Base-by-base conservation (phyloP, 2,329 filamentous ascomycete species). In the Paecilomyces sp. region DNA sequence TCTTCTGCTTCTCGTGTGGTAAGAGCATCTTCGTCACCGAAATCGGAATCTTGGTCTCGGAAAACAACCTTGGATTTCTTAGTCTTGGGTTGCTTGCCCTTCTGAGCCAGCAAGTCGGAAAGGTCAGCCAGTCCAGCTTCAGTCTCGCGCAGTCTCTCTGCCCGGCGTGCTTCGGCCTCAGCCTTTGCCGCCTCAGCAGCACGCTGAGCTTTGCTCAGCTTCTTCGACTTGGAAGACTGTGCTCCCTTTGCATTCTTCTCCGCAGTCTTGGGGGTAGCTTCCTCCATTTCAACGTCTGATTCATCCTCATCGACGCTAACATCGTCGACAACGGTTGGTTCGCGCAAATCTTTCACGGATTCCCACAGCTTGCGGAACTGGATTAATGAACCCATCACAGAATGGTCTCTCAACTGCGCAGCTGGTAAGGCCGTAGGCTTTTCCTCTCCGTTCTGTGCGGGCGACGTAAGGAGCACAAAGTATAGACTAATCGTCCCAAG, bases 401-500 rank as follows among this genome's bases (percentile, higher is more conserved):
- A 87, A 74, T 99, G 94, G 57, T 96, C 90, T 62, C 91, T 87
- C 51, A 99, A 78, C 66, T 96, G 87, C n/a, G 83, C 80, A 4
- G 93, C 89, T 58, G 90, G 83, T 64, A 95, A 76, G 0, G 90
- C 82, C 60, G 86, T 82, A 12, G 77, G 75, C 0, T 78, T 74
- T 7, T 80, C 81, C 36, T 80, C 76, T 0, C 79, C 77, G 60
- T 87, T 85, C 56, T 87, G 81, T 1, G 87, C 83, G 0, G 91
- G 88, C 0, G 91, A 96, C 11, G 91, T 91, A n/a, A 99, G 79
- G 36, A 97, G 84, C 41, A 92, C 90, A 73, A 99, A 96, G 75
- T 99, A 99, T 85, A 96, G 92, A 55, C 90, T 88, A 65, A 99
- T 81, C 1, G 91, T 84, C 52, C 90, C 91, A 25, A 97, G 80